Conservation (phyloP, 176 grass and related monocot species). For the Ananas comosus region DNA sequence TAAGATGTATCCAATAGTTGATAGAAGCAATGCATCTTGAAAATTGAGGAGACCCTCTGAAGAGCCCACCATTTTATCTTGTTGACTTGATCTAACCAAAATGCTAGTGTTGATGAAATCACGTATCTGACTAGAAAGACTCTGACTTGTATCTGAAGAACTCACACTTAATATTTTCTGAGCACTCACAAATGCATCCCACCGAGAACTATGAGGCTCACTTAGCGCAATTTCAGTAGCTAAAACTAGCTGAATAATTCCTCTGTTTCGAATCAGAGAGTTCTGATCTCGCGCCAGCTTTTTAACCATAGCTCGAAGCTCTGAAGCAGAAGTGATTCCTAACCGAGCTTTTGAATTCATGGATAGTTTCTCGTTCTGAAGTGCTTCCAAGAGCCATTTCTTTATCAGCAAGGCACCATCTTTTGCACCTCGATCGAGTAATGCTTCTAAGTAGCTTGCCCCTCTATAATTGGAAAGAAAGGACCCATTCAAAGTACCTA, state of each 20-base stretch:
- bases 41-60: constrained; percentile 64
- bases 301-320: constrained; percentile 59
- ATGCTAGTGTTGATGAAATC: constrained; percentile 94
- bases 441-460: constrained; percentile 56
- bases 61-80: constrained; percentile 26
- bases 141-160: constrained; percentile 79
- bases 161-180: constrained; percentile 85
- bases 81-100: constrained; percentile 49
- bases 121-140: constrained; percentile 84
- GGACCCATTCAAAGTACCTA: constrained; percentile 44
- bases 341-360: constrained; percentile 47
- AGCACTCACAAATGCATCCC: constrained; percentile 87
- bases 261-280: constrained; percentile 62
- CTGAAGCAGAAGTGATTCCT: constrained; percentile 43
- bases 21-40: constrained; percentile 81
- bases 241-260: constrained; percentile 65
- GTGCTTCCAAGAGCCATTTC: constrained; percentile 90
- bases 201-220: constrained; percentile 60
- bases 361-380: constrained; percentile 53
- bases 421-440: constrained; percentile 74
- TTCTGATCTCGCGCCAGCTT: constrained; percentile 49
- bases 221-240: constrained; percentile 57
- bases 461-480: constrained; percentile 68
- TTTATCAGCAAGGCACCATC: constrained; percentile 71
- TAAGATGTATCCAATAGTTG: constrained; percentile 80